A percentile compares a stretch with the other conserved stretches of the same genome.
Conservation (phyloP, 1,139 yeast genomes). For the Spathaspora jeffriesii region DNA sequence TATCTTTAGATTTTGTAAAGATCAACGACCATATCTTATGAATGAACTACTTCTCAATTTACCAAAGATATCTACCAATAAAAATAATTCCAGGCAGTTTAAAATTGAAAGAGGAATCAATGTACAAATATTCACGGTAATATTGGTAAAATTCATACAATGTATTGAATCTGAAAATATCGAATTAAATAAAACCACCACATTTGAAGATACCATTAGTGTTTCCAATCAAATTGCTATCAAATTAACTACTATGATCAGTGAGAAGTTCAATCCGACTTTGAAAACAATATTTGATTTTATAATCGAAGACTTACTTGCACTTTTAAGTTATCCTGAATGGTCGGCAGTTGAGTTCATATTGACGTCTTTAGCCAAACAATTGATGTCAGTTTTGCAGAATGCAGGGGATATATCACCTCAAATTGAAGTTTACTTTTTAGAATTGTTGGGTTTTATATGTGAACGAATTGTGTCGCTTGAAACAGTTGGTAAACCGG, state of each 20-base stretch:
- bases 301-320: constrained; percentile 56
- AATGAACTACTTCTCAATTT: constrained; percentile 59
- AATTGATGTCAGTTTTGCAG: constrained; percentile 5
- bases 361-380: constrained; percentile 5
- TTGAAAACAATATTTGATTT: constrained; percentile 48
- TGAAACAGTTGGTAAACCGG: neutral
- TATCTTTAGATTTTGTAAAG: constrained; percentile 45
- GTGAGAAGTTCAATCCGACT: constrained; percentile 2
- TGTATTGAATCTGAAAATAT: constrained; percentile 19
- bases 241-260: neutral
- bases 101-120: constrained; percentile 43
- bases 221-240: constrained; percentile 5
- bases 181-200: neutral
- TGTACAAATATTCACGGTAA: constrained; percentile 48
- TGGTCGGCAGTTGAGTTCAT: constrained; percentile 57
- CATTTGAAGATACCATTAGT: constrained; percentile 12
- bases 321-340: constrained; percentile 51
- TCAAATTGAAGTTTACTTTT: constrained; percentile 9
- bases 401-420: constrained; percentile 4
- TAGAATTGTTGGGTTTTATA: constrained; percentile 12
- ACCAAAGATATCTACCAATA: constrained; percentile 46
- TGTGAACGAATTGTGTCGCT: constrained; percentile 5
- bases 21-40: constrained; percentile 60
- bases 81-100: constrained; percentile 42
- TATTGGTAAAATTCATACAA: constrained; percentile 49